phyloP scores from a whole-genome alignment of 1,139 yeast species.

The Scheffersomyces illinoinensis region DNA sequence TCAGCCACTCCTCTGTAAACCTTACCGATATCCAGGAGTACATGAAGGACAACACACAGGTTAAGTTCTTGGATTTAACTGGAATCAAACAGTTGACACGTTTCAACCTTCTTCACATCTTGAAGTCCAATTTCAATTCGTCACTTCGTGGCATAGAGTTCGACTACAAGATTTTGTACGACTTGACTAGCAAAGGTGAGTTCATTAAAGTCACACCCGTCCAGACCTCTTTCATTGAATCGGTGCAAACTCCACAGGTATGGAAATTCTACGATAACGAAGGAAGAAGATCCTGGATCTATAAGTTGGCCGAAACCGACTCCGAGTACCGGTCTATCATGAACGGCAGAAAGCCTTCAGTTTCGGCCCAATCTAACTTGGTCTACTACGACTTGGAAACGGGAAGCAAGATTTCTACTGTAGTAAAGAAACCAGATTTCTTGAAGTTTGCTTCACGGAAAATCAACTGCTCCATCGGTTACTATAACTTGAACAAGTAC shows the following conservation, averaged over 20 bases:
- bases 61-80: slow-evolving; percentile 40
- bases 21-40: slow-evolving; percentile 51
- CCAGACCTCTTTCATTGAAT: slow-evolving; percentile 27
- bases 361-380: slow-evolving; percentile 24
- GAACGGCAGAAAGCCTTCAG: slow-evolving; percentile 9
- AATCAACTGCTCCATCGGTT: slow-evolving; percentile 58
- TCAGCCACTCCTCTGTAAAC: slow-evolving; percentile 58
- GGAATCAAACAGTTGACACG: slow-evolving; percentile 37
- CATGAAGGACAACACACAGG: slow-evolving; percentile 30
- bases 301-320: slow-evolving; percentile 45
- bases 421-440: slow-evolving; percentile 58
- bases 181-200: slow-evolving; percentile 44
- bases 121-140: slow-evolving; percentile 30
- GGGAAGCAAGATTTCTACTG: slow-evolving; percentile 62
- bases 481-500: slow-evolving; percentile 39
- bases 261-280: slow-evolving; percentile 59
- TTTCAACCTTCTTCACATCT: slow-evolving; percentile 25
- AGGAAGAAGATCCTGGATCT: slow-evolving; percentile 86
- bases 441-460: slow-evolving; percentile 65
- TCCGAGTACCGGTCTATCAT: slow-evolving; percentile 34
- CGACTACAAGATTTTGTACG: slow-evolving; percentile 41
- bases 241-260: slow-evolving; percentile 31
- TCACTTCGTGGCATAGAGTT: slow-evolving; percentile 37
- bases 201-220: slow-evolving; percentile 33
- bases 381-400: slow-evolving; percentile 63